These are phyloP conservation scores for Cryptosporidium ubiquitum DNA, from an alignment of 169 alveolate species.

Conservation along the genomic window DNA sequence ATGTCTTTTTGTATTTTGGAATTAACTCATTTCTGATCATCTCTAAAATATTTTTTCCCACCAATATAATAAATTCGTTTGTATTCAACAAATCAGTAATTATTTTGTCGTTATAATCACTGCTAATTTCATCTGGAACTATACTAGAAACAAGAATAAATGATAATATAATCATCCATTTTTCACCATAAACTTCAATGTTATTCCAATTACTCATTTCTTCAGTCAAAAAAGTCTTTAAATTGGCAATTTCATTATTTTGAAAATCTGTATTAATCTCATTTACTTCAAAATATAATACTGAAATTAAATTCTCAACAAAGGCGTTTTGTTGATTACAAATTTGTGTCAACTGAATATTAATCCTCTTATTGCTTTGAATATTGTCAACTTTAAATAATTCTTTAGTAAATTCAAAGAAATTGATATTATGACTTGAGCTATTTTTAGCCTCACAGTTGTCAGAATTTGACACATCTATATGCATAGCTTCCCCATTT, in stretches of 20 bases:
- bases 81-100: not conserved
- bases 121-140: not conserved
- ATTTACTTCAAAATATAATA: not conserved
- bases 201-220: conserved; percentile 25
- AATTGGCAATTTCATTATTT: not conserved
- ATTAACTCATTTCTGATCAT: not conserved
- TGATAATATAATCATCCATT: conserved; percentile 29
- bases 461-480: not conserved
- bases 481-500: not conserved
- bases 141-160: not conserved
- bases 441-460: not conserved
- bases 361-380: conserved; percentile 17
- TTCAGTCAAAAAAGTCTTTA: not conserved
- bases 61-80: not conserved
- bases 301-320: conserved; percentile 7
- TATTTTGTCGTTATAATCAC: not conserved
- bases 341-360: not conserved
- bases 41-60: not conserved
- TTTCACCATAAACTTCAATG: conserved; percentile 37
- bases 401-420: conserved; percentile 14
- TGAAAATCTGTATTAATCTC: not conserved
- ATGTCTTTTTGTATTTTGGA: not conserved
- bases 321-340: not conserved
- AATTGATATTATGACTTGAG: not conserved
- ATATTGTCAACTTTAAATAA: conserved; percentile 6